Evolutionary conservation across 1,139 yeast genomes (phyloP).

Genomic region (Waltiozyma sp.): DNA sequence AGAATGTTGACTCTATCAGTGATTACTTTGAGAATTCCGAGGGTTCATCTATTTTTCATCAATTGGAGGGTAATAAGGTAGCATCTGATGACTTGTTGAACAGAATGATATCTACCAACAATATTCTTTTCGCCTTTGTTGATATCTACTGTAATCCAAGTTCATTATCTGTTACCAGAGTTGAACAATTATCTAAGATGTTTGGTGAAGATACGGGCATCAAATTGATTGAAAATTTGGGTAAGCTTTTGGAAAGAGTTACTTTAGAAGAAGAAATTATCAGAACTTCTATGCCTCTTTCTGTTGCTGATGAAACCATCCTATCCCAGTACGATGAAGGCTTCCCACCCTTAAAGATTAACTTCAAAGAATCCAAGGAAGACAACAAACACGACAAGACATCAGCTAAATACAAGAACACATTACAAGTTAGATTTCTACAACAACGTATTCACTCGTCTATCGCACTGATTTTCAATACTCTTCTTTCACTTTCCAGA

Average conservation of each 20-base stretch:
- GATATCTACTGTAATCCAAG: conserved; percentile 46
- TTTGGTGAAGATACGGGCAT: conserved; percentile 33
- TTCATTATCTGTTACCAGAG: conserved; percentile 37
- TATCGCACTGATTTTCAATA: conserved; percentile 25
- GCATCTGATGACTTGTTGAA: conserved; percentile 22
- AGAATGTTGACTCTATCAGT: conserved; percentile 23
- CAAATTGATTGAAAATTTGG: conserved; percentile 27
- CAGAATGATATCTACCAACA: conserved; percentile 26
- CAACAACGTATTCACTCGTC: conserved; percentile 40
- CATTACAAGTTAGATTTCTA: conserved; percentile 43
- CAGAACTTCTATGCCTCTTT: conserved; percentile 35
- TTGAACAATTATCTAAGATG: conserved; percentile 32
- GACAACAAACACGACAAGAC: conserved; percentile 28
- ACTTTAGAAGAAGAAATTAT: conserved; percentile 47
- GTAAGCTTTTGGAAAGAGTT: conserved; percentile 35
- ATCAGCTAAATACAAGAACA: conserved; percentile 46
- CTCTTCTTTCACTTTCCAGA: conserved; percentile 12
- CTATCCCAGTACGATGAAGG: conserved; percentile 20
- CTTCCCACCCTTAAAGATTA: conserved; percentile 26
- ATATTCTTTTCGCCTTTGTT: conserved; percentile 34
- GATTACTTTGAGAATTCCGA: conserved; percentile 25
- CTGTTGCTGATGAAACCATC: conserved; percentile 36
- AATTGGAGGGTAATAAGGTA: conserved; percentile 19
- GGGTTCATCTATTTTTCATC: conserved; percentile 25
- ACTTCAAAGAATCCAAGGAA: conserved; percentile 17